Percentiles rank a stretch among this genome's conserved stretches.
phyloP scores from a whole-genome alignment of 192 early-diverging fungal genomes.

The Backusella circina region DNA sequence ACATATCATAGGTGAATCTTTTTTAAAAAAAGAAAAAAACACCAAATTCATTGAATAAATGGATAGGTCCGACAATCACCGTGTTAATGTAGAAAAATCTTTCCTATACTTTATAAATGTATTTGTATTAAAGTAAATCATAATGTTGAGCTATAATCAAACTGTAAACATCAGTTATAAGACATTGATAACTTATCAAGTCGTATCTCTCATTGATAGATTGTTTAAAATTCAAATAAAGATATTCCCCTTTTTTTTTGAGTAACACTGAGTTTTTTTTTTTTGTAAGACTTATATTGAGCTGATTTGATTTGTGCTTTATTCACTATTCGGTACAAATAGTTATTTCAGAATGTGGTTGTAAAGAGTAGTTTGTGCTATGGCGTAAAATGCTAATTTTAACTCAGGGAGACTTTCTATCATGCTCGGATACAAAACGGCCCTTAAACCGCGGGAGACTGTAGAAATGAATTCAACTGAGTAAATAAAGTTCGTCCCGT shows the following conservation, averaged over 20 bases:
- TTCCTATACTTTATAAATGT: not conserved
- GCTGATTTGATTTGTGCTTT: not conserved
- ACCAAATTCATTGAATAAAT: not conserved
- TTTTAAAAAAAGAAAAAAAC: not conserved
- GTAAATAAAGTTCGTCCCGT: not conserved
- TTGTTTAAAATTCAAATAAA: not conserved
- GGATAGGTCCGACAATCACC: not conserved
- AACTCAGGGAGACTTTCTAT: not conserved
- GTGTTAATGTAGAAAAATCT: not conserved
- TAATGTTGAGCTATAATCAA: not conserved
- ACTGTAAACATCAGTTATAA: not conserved
- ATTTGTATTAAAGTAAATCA: not conserved
- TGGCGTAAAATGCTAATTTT: not conserved
- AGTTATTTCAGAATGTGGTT: not conserved
- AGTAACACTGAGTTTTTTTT: not conserved
- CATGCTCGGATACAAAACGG: not conserved
- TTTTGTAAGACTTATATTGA: not conserved
- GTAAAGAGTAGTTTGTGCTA: not conserved
- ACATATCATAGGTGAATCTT: not conserved
- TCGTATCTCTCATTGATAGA: not conserved
- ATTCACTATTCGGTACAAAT: not conserved
- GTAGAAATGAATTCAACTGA: not conserved
- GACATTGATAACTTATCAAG: not conserved
- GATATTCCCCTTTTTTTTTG: not conserved
- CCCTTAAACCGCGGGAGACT: not conserved